These are phyloP conservation scores for Coniosporium tulheliwenetii DNA, from an alignment of 2,329 filamentous ascomycete genomes.

Conservation along the genomic window DNA sequence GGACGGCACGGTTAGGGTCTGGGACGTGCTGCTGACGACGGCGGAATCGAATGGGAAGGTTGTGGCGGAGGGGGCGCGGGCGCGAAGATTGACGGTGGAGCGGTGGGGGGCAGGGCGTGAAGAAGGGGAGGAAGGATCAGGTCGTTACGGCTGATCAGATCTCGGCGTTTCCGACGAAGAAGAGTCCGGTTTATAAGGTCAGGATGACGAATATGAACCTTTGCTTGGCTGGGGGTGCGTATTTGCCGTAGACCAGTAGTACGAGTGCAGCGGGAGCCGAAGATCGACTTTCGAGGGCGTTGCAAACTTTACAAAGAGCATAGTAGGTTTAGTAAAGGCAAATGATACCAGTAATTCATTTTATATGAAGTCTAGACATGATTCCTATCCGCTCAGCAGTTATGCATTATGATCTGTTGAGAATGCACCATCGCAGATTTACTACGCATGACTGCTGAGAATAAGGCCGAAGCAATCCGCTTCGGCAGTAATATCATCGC, in stretches of 20 bases:
- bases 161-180: slow-evolving; percentile 88
- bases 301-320: no score
- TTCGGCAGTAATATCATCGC: no score
- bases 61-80: slow-evolving; percentile 30
- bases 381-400: no score
- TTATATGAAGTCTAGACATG: no score
- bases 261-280: no score
- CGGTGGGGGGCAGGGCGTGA: slow-evolving; percentile 10
- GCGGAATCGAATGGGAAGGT: slow-evolving; percentile 42
- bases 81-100: slow-evolving; percentile 34
- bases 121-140: slow-evolving; percentile 76
- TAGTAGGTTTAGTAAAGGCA: no score
- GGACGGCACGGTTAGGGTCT: slow-evolving; percentile 83
- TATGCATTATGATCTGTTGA: no score
- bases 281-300: no score
- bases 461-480: no score
- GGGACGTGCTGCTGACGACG: slow-evolving; percentile 69
- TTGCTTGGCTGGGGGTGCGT: slow-evolving; percentile 67
- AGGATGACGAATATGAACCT: slow-evolving; percentile 92
- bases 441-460: no score
- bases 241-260: slow-evolving; percentile 28
- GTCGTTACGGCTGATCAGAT: slow-evolving; percentile 89
- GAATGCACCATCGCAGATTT: no score
- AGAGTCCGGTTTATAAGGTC: slow-evolving; percentile 84
- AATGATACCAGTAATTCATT: no score